Base-by-base conservation (phyloP, 805 yeast genomes). In the Maudiozyma barnettii region DNA sequence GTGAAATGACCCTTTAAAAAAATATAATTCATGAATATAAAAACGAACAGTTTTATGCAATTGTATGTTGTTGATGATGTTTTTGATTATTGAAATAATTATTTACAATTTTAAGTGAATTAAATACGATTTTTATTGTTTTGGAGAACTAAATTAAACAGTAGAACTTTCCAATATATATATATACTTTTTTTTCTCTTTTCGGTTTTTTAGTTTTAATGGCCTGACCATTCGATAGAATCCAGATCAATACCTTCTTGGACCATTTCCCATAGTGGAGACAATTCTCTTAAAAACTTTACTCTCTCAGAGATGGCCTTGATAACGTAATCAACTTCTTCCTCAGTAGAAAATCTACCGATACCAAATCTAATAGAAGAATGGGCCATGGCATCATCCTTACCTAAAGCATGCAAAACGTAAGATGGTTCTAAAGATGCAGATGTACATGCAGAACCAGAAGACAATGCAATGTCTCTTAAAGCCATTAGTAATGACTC, bases 181-280 rank as follows among this genome's bases (percentile, higher is more conserved):
- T 9, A 9, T n/a, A n/a, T n/a, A n/a, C n/a, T n/a, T n/a, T n/a
- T n/a, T n/a, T n/a, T n/a, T n/a, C n/a, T n/a, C 13, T n/a, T 7
- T 35, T 35, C 38, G 38, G 13, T 35, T 16, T 8, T 35, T 35
- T 16, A 26, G 30, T 26, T 13, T 23, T 67, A 93, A 69, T 93
- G 99, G 54, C 96, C 98, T 50, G 96, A 86, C 99, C 99, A 93
- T 71, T 93, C 95, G 60, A 93, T 93, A 31, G 95, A 77, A 61
- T 84, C 78, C 65, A 93, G 74, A 64, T 93, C 99, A 60, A 93
- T 91, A 56, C 99, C 99, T 55, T 93, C 98, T 69, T 93, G 96
- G 49, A 88, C 96, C 98, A 93, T 90, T 72, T 93, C 99, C 98
- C 98, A 93, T 59, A 93, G 74, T 43, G 99, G 99, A 49, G 93